Base-by-base conservation (phyloP, 1,284 basidiomycete genomes). In the Cystobasidium sp. region DNA sequence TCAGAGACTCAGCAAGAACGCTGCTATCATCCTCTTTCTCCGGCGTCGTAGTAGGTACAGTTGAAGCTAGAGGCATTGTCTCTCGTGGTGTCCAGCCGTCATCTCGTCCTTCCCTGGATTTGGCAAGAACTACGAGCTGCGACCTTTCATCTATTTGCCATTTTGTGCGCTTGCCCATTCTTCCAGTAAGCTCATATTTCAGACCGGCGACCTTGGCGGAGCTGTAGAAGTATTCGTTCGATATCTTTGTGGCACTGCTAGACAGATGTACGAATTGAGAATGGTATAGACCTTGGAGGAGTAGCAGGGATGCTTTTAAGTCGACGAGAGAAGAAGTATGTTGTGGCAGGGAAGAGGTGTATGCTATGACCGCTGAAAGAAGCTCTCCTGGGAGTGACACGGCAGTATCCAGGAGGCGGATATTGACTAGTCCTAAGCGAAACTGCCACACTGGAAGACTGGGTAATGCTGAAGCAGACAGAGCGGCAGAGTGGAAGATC, bases 81-180 rank as follows among this genome's bases (percentile, higher is more conserved):
- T 52, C 83, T 39, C 84, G 69, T 65, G 68, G 74, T 52, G 18
- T 61, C 64, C 72, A 70, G 12, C 68, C 61, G 43, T 78, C 82
- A n/a, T 86, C 85, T 16, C 86, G 82, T n/a, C 20, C 64, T 43
- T 86, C 82, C 75, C 88, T 87, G 75, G 92, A 94, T 83, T 89
- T 43, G 16, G 97, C 96, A 10, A 99, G 87, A n/a, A 99, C 85
- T 44, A 99, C 90, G 56, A 99, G 88, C 83, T 98, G 96, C 70
- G 90, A 92, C 75, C 92, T 85, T 61, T 93, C 92, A 68, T 85
- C 88, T 77, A 91, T 86, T 83, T 99, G 97, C 83, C 92, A 99
- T 82, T 94, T 97, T 16, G 97, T 99, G 75, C 92, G 87, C 84
- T 92, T 95, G 31, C 97, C 97, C 73, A 96, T 84, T 7, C 94